Evolutionary conservation across 1,284 basidiomycete species (phyloP).

Genomic region (Dichomitus squalens): DNA sequence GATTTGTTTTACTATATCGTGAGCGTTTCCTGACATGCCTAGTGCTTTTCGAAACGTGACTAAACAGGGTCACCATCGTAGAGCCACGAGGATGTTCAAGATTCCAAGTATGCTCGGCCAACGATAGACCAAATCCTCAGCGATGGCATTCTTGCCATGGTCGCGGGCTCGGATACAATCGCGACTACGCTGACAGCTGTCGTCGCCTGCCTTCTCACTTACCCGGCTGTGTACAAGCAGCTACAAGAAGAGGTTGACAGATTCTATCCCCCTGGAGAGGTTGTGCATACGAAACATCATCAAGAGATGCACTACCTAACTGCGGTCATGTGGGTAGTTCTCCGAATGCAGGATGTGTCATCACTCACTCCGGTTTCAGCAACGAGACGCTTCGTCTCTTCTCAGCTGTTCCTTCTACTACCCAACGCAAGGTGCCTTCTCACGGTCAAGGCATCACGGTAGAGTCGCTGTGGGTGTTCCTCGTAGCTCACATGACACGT

Average conservation of each 20-base stretch:
- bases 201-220: slow-evolving; percentile 26
- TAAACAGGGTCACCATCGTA: background rate
- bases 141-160: slow-evolving; percentile 24
- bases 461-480: slow-evolving; percentile 28
- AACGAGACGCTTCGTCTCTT: slow-evolving; percentile 59
- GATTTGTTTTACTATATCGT: background rate
- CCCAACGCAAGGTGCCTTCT: slow-evolving; percentile 44
- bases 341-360: too few relatives aligned
- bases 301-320: slow-evolving; percentile 34
- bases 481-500: background rate
- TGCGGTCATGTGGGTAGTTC: slow-evolving; percentile 34
- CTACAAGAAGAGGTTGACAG: slow-evolving; percentile 32
- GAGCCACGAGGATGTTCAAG: slow-evolving; percentile 26
- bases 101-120: slow-evolving; percentile 9
- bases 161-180: slow-evolving; percentile 38
- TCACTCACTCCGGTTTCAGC: too few relatives aligned
- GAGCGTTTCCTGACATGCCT: background rate
- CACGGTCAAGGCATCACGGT: slow-evolving; percentile 23
- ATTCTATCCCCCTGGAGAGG: slow-evolving; percentile 28
- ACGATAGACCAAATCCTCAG: slow-evolving; percentile 20
- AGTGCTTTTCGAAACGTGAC: background rate
- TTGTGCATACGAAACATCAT: slow-evolving; percentile 24
- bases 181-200: slow-evolving; percentile 24
- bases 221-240: slow-evolving; percentile 23
- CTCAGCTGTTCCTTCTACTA: slow-evolving; percentile 52